Percentiles rank a stretch among this genome's conserved stretches.
phyloP scores from a whole-genome alignment of 2,329 filamentous ascomycete genomes.

The Chaetomiaceae sp. region DNA sequence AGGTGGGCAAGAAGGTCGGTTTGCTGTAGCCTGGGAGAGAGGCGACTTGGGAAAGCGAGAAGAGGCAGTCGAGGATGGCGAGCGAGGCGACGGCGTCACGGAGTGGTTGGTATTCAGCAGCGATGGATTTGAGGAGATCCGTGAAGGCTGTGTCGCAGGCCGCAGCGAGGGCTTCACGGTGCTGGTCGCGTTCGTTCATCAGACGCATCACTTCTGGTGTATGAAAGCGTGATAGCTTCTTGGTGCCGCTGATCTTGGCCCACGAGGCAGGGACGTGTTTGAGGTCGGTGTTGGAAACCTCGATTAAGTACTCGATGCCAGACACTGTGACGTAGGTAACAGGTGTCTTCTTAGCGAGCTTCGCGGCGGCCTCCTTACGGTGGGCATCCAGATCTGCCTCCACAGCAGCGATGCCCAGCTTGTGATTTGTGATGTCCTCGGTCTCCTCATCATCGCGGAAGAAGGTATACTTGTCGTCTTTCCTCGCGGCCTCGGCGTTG shows the following conservation, averaged over 20 bases:
- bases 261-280: conserved; percentile 90
- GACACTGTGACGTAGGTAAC: conserved; percentile 78
- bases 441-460: conserved; percentile 85
- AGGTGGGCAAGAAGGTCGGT: conserved; percentile 61
- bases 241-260: conserved; percentile 92
- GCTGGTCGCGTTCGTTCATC: conserved; percentile 83
- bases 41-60: conserved; percentile 81
- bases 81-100: conserved; percentile 84
- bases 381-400: conserved; percentile 85
- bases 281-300: conserved; percentile 76
- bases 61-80: conserved; percentile 81
- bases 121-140: conserved; percentile 66
- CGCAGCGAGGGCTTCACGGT: conserved; percentile 87
- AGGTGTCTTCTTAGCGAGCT: conserved; percentile 64
- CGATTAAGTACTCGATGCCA: conserved; percentile 91
- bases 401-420: conserved; percentile 84
- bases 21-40: conserved; percentile 82
- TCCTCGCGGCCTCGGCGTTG: conserved; percentile 74
- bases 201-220: conserved; percentile 83
- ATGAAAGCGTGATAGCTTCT: conserved; percentile 87
- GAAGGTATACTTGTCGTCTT: conserved; percentile 90
- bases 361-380: conserved; percentile 63
- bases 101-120: conserved; percentile 80
- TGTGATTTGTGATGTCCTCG: conserved; percentile 82
- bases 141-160: conserved; percentile 84